Base-by-base conservation (phyloP, 108 stramenopile species). In the Skeletonema costatum region DNA sequence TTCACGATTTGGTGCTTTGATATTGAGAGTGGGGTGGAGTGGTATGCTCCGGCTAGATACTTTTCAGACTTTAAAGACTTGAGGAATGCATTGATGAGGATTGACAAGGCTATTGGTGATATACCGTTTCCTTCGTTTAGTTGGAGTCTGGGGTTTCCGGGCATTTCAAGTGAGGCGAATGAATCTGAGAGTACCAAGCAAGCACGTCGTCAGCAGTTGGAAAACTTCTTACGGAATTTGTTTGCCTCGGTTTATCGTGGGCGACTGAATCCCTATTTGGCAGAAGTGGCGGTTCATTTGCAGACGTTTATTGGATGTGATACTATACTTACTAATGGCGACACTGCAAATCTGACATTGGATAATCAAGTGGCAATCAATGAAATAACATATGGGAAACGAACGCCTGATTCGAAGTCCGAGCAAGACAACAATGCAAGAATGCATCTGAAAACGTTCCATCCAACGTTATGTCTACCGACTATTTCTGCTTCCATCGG, bases 1-100 rank as follows among this genome's bases (percentile, higher is more conserved):
- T 96, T 89, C 61, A 91, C 92, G 14, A 93, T 96, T 44, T 93
- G 91, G 90, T 89, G 89, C 10, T 91, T 85, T 71, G 95, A 96
- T 67, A 80, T 87, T 2, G 95, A 96, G 70, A 81, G 86, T 36
- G 89, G 86, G 9, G 66, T 70, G 39, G 95, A 96, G 66, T 96
- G 92, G 92, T 96, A 91, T 75, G 95, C 95, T 19, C 95, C 95
- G 3, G 82, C 92, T 44, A 81, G 95, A 38, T 93, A 91, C 59
- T 84, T 80, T 79, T 39, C 84, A 36, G 95, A 96, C 74, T 96
- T 96, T 73, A 65, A 76, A 68, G 95, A 96, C 41, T 80, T 96
- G 31, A 82, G 89, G 0, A 64, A 60, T 32, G 87, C 87, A 32
- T 56, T 85, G 10, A 38, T 88, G 3, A 41, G 59, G 7, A 60